phyloP scores from a whole-genome alignment of 139 green algal species.

The Chlorella sp. region DNA sequence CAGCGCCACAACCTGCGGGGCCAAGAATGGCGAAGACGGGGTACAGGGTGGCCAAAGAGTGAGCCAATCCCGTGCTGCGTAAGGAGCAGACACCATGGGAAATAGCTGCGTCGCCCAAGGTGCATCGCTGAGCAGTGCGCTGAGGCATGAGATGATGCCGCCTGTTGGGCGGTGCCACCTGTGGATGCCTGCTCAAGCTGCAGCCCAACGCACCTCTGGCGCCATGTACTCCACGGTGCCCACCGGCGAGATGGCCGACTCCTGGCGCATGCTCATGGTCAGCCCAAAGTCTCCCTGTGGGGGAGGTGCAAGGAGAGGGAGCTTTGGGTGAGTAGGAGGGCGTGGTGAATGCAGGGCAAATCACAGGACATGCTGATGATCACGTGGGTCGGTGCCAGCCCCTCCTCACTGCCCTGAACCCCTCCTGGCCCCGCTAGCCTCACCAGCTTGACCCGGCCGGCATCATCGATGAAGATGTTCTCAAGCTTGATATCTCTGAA shows the following conservation, averaged over 20 bases:
- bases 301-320: not conserved
- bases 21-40: not conserved
- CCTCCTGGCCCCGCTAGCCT: not conserved
- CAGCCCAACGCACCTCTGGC: slow-evolving; percentile 61
- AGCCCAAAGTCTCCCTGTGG: slow-evolving; percentile 70
- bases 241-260: slow-evolving; percentile 75
- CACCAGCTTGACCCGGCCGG: slow-evolving; percentile 59
- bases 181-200: not conserved
- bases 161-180: not conserved
- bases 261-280: slow-evolving; percentile 71
- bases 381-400: slow-evolving; percentile 16
- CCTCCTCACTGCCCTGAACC: not conserved
- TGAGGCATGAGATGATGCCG: no score
- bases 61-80: not conserved
- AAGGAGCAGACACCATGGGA: not conserved
- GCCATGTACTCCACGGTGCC: slow-evolving; percentile 88
- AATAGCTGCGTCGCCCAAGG: not conserved
- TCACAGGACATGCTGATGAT: not conserved
- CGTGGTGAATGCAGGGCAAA: not conserved
- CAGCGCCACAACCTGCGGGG: slow-evolving; percentile 59
- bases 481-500: slow-evolving; percentile 82
- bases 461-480: slow-evolving; percentile 76
- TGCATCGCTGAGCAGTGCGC: no score
- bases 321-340: not conserved
- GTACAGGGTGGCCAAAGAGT: not conserved